A percentile compares a stretch with the other conserved stretches of the same genome.
Conservation (phyloP, 169 alveolate genomes). For the Cryptosporidium canis region DNA sequence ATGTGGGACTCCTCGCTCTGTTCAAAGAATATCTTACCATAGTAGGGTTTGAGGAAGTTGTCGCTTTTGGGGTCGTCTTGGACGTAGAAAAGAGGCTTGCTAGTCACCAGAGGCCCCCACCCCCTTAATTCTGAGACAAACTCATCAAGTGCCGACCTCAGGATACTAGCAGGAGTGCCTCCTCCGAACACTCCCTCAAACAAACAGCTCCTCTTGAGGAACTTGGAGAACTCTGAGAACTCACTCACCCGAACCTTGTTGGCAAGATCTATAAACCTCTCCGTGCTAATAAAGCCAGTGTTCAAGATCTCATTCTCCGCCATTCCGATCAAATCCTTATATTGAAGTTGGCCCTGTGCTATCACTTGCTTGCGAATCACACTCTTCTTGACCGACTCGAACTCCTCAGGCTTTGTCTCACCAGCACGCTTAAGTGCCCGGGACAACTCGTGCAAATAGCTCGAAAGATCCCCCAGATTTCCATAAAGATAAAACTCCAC, state of each 20-base stretch:
- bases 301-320: constrained; percentile 2
- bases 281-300: background rate
- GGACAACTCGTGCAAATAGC: background rate
- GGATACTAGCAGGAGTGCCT: background rate
- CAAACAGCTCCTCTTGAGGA: background rate
- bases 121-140: constrained; percentile 1
- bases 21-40: constrained; percentile 2
- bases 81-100: constrained; percentile 17
- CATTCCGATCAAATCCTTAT: background rate
- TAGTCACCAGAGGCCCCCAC: background rate
- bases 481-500: constrained; percentile 29
- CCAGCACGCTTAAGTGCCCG: background rate
- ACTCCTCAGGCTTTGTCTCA: background rate
- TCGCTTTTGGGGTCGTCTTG: constrained; percentile 18
- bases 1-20: background rate
- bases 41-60: constrained; percentile 4
- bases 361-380: background rate
- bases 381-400: background rate
- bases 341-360: background rate
- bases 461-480: background rate
- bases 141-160: background rate
- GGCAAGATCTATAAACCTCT: background rate
- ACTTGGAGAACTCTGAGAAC: background rate
- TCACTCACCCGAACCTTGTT: background rate
- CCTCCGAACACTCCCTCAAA: constrained; percentile 59